These are phyloP conservation scores for Raphidocelis subcapitata DNA, from an alignment of 139 green algal species.

Conservation along the genomic window DNA sequence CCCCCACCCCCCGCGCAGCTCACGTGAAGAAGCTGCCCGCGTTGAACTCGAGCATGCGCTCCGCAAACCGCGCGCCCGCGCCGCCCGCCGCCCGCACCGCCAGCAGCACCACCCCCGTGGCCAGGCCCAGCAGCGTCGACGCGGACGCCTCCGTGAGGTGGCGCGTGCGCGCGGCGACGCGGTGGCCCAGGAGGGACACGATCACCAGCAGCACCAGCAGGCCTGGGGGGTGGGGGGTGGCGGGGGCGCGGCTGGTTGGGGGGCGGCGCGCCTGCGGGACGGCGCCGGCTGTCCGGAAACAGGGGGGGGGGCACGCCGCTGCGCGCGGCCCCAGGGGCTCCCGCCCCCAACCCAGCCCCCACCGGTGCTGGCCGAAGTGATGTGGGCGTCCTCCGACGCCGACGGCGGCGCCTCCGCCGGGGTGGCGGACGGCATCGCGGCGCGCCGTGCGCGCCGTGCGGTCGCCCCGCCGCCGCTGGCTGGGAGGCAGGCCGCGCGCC, in stretches of 20 bases:
- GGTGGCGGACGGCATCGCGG: too few relatives aligned
- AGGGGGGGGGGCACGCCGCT: too few relatives aligned
- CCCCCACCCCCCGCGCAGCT: neutral
- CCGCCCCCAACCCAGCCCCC: too few relatives aligned
- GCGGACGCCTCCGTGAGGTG: constrained; percentile 39
- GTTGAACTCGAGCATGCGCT: constrained; percentile 41
- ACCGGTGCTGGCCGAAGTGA: too few relatives aligned
- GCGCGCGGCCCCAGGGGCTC: too few relatives aligned
- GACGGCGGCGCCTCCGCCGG: too few relatives aligned
- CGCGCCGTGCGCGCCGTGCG: too few relatives aligned
- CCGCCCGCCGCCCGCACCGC: constrained; percentile 17
- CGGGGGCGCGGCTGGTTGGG: neutral
- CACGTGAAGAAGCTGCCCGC: constrained; percentile 40
- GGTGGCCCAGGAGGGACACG: constrained; percentile 53
- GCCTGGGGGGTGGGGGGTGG: constrained; percentile 20
- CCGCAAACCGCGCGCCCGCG: constrained; percentile 12
- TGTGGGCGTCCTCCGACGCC: too few relatives aligned
- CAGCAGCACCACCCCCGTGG: constrained; percentile 34
- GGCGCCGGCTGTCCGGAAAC: too few relatives aligned
- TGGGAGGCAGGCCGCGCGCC: too few relatives aligned
- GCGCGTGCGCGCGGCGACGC: constrained; percentile 39
- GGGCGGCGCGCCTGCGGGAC: too few relatives aligned
- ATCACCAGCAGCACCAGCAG: constrained; percentile 64
- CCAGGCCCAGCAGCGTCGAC: constrained; percentile 40
- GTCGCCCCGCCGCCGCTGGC: too few relatives aligned